Base-by-base conservation (phyloP, 768 basidiomycete genomes). In the Leccinum arenicola region DNA sequence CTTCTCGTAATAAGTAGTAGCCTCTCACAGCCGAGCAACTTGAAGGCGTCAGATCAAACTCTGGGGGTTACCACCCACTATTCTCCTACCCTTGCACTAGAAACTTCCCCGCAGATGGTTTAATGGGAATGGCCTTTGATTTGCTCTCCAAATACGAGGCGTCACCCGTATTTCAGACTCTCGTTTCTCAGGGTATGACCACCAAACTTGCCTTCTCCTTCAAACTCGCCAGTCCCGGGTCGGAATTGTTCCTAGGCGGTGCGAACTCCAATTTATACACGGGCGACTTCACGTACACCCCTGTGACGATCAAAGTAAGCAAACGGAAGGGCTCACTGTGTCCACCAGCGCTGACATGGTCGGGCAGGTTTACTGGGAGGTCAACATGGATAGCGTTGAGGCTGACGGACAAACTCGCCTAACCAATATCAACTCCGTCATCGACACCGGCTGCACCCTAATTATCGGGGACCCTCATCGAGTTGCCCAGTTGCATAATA, bases 221-320 rank as follows among this genome's bases (percentile, higher is more conserved):
- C 67, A 82, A 81, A 64, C 68, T 84, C 9, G 67, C 80, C 11
- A 19, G 64, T 10, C 55, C 64, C 27, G 27, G 27, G 5, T 71
- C 77, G 3, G 80, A 82, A 68, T 72, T 86, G 10, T 79, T 75
- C 64, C 61, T 87, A n/a, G 85, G 85, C 40, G 85, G 84, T 50
- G 70, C 71, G 10, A 75, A 87, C 66, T 48, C 59, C 1, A 58
- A 63, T 2, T 69, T 77, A 57, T 84, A 79, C 69, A 78, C 72
- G 4, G 83, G 84, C 6, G 54, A 54, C 6, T 75, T 86, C 69
- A 73, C 74, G 8, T 77, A 74, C n/a, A n/a, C 50, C n/a, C 47
- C 55, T 47, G 60, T 65, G 1, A 64, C 56, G 3, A 7, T 54
- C 1, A 0, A 54, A 6, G 67, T 66, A 27, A 61, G 60, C 17